Conservation (phyloP, 1,284 basidiomycete species). For the Ceratobasidium papillatum region DNA sequence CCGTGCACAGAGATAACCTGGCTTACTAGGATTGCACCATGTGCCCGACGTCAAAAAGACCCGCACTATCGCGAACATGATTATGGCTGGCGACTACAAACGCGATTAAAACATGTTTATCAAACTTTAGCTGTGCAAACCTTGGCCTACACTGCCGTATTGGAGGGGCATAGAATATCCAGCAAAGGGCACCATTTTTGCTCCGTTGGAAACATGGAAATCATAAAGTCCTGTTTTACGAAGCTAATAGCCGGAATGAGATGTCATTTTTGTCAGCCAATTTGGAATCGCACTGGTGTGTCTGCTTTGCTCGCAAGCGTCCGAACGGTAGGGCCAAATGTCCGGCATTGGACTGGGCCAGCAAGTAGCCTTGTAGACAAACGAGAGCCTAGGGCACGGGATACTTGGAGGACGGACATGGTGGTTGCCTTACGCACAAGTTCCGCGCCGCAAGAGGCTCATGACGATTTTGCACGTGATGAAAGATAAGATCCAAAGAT, state of each 20-base stretch:
- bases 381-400: constrained; percentile 2
- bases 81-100: constrained; percentile 86
- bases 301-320: constrained; percentile 1
- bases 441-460: background rate
- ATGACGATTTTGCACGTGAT: background rate
- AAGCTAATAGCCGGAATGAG: constrained; percentile 51
- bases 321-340: background rate
- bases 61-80: constrained; percentile 84
- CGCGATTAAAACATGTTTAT: background rate
- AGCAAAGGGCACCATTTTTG: constrained; percentile 97
- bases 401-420: constrained; percentile 3
- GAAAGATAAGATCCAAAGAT: background rate
- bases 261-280: background rate
- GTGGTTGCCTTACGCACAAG: background rate
- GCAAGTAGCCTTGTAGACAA: background rate
- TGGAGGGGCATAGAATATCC: constrained; percentile 94
- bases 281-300: constrained; percentile 6
- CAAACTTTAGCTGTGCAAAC: constrained; percentile 56
- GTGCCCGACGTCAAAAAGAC: constrained; percentile 97
- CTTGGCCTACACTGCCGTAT: constrained; percentile 85
- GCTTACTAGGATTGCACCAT: constrained; percentile 89
- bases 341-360: background rate
- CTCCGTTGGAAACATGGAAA: constrained; percentile 85
- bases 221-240: constrained; percentile 85
- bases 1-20: background rate